Evolutionary conservation across 1,284 basidiomycete species (phyloP), one percentile per base, ranked within the genome.

Genomic region (Ceratorhiza oryzae-sativae): DNA sequence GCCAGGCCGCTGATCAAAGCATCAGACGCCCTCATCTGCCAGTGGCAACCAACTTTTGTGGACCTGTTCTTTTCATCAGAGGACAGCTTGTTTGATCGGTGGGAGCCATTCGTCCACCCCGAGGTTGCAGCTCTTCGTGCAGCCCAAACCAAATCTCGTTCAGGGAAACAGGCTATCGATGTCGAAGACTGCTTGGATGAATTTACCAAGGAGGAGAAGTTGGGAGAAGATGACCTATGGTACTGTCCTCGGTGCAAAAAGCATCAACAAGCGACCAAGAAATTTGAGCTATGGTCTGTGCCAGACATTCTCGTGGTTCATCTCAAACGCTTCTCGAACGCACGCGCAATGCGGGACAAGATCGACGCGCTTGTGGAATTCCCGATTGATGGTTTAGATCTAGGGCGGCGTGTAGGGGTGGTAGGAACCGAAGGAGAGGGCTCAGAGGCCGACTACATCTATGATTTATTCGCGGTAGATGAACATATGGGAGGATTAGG

Each of bases 171-270:
- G 75, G 89, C 88, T 9, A 86, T 97, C 65, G 86, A 90, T 18
- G 84, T 99, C 70, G 89, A 94, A 74, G 95, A 98, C 79, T 99
- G 97, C 80, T 81, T 99, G 72, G 91, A 94, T 77, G 97, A 99
- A 81, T 99, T 99, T 79, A 97, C 94, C 27, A 94, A 90, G 80
- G 92, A 97, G 81, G 97, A 99, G 82, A 87, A 93, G 76, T 86
- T 99, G 25, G 95, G 96, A 58, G 93, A 97, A 79, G 95, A 98
- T 77, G 97, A 99, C 80, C 82, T 94, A 72, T 99, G 97, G 97
- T 99, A 98, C 80, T 99, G 97, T 79, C 95, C 96, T 5, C 84
- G 84, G 76, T 99, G 97, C 87, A 98, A 98, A 85, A 96, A 98
- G 79, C 96, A 98, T 81, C 95, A 97, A 78, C 95, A 98, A 78